Evolutionary conservation across 768 basidiomycete genomes (phyloP).

Genomic region (Suillus plorans): DNA sequence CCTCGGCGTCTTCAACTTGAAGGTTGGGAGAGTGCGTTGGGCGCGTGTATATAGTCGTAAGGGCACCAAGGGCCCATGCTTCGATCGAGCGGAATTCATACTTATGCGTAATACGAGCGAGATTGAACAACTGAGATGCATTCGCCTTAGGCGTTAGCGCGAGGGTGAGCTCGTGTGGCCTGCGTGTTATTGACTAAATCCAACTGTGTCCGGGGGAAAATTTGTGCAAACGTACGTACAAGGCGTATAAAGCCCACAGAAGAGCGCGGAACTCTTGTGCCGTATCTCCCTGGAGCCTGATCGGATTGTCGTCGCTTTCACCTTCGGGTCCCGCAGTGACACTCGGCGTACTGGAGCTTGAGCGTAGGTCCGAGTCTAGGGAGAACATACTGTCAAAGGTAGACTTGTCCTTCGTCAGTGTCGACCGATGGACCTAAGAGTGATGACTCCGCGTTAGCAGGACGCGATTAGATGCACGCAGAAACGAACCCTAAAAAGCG

Average conservation of each 20-base stretch:
- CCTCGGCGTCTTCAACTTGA: slow-evolving; percentile 28
- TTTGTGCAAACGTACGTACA: slow-evolving; percentile 37
- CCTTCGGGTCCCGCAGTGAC: slow-evolving; percentile 42
- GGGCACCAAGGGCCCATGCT: slow-evolving; percentile 42
- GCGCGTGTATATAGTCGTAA: slow-evolving; percentile 38
- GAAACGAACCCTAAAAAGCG: slow-evolving; percentile 47
- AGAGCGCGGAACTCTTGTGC: slow-evolving; percentile 52
- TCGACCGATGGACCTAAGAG: slow-evolving; percentile 40
- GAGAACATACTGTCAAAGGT: slow-evolving; percentile 49
- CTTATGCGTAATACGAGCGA: slow-evolving; percentile 49
- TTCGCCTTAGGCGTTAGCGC: slow-evolving; percentile 43
- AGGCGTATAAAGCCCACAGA: slow-evolving; percentile 51
- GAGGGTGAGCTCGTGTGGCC: slow-evolving; percentile 46
- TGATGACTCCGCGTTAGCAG: slow-evolving; percentile 20
- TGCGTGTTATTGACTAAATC: slow-evolving; percentile 19
- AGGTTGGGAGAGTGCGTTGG: slow-evolving; percentile 23
- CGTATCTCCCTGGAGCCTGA: slow-evolving; percentile 45
- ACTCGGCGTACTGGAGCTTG: slow-evolving; percentile 19
- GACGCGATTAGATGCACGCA: slow-evolving; percentile 1
- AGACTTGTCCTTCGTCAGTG: slow-evolving; percentile 44
- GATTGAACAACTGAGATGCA: slow-evolving; percentile 44
- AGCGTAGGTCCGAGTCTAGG: slow-evolving; percentile 35
- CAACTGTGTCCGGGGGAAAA: background rate
- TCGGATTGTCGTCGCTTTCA: slow-evolving; percentile 49
- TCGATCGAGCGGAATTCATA: slow-evolving; percentile 48